phyloP scores from a whole-genome alignment of 345 rosid genomes.

The Eucalyptus paniculata region DNA sequence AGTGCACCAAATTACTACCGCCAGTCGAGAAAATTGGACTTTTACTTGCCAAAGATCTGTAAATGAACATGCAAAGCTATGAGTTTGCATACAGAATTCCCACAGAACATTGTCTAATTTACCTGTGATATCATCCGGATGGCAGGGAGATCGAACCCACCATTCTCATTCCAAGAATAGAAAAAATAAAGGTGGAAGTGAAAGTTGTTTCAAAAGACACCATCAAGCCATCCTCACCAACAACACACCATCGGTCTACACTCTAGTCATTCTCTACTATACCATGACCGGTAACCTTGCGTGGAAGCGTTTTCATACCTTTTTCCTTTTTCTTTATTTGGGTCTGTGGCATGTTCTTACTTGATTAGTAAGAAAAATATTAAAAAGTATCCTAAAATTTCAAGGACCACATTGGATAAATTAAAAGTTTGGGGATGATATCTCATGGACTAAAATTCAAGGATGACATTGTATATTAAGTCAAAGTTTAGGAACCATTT shows the following conservation, averaged over 20 bases:
- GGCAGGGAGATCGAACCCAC: background rate
- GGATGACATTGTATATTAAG: accelerated
- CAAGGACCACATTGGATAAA: too few relatives aligned
- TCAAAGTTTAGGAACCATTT: too few relatives aligned
- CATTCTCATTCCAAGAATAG: background rate
- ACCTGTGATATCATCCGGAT: background rate
- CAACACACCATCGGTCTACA: background rate
- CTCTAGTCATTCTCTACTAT: too few relatives aligned
- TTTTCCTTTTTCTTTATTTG: too few relatives aligned
- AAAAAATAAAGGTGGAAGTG: background rate
- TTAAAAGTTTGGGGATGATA: accelerated
- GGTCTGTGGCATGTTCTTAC: too few relatives aligned
- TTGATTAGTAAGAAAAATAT: too few relatives aligned
- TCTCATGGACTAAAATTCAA: too few relatives aligned
- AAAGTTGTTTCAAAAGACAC: background rate
- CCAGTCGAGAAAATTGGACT: background rate
- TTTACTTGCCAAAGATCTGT: background rate
- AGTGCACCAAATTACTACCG: background rate
- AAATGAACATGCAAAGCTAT: background rate
- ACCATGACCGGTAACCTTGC: too few relatives aligned
- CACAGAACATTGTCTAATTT: background rate
- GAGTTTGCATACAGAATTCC: background rate
- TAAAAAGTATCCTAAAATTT: too few relatives aligned
- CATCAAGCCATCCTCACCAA: background rate
- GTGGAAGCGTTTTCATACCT: too few relatives aligned